A percentile compares a stretch with the other conserved stretches of the same genome.
Evolutionary conservation across 2,329 filamentous ascomycete species (phyloP).

Genomic region (Fusarium beomiforme): DNA sequence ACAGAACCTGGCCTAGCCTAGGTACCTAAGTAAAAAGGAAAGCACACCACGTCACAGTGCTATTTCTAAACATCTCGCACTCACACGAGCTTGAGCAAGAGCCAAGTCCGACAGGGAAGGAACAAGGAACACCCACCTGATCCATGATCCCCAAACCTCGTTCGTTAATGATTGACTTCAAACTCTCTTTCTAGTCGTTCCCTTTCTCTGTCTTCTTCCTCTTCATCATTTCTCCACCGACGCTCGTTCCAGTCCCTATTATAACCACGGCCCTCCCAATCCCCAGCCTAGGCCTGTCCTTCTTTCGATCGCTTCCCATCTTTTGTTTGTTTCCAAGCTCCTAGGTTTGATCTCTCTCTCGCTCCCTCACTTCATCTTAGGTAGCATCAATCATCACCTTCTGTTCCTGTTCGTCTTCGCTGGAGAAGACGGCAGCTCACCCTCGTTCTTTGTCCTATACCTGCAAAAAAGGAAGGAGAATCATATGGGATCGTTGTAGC

Average conservation of each 20-base stretch:
- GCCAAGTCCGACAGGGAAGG: constrained; percentile 26
- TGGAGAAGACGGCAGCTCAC: constrained; percentile 34
- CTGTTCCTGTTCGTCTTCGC: constrained; percentile 28
- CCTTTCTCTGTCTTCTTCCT: constrained; percentile 24
- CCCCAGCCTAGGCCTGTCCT: constrained; percentile 10
- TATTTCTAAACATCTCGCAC: constrained; percentile 6
- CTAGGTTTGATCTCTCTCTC: constrained; percentile 21
- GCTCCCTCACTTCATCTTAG: constrained; percentile 25
- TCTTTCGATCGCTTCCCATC: constrained; percentile 18
- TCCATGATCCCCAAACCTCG: constrained; percentile 37
- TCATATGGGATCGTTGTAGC: constrained; percentile 22
- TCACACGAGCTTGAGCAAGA: constrained; percentile 21
- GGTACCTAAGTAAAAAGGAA: not conserved
- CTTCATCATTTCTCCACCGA: constrained; percentile 36
- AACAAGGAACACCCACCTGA: constrained; percentile 32
- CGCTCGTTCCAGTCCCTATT: constrained; percentile 42
- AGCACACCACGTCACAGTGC: constrained; percentile 28
- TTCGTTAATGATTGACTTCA: constrained; percentile 35
- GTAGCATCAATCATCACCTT: constrained; percentile 13
- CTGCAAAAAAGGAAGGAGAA: constrained; percentile 6
- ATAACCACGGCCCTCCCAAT: constrained; percentile 38
- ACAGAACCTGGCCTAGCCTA: not conserved
- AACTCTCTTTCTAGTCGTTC: constrained; percentile 22
- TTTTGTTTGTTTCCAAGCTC: constrained; percentile 31
- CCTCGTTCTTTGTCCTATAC: constrained; percentile 36